Percentiles rank a stretch among this genome's conserved stretches.
Evolutionary conservation across 371 early-diverging fungal genomes (phyloP).

Genomic region (Capniomyces stellatus): DNA sequence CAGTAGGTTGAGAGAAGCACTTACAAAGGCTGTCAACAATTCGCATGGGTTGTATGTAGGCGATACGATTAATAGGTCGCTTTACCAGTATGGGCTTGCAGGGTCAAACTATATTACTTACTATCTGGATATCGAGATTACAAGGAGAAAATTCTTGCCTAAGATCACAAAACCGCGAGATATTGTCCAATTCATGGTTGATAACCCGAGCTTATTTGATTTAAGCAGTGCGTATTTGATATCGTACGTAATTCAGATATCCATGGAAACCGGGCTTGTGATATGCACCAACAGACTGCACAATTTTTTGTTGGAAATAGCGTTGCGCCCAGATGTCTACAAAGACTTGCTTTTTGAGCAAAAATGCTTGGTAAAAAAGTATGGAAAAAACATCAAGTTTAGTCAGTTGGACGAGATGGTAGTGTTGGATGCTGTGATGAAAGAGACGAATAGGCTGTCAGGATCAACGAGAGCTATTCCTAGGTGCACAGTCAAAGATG

Average conservation of each 20-base stretch:
- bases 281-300: not conserved
- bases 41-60: not conserved
- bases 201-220: not conserved
- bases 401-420: not conserved
- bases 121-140: not conserved
- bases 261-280: not conserved
- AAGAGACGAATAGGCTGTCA: not conserved
- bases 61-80: not conserved
- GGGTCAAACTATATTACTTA: not conserved
- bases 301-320: not conserved
- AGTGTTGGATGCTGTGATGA: not conserved
- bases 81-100: not conserved
- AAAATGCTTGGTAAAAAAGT: not conserved
- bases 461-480: not conserved
- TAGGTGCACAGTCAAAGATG: not conserved
- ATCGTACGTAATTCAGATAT: not conserved
- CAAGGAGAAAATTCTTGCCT: not conserved
- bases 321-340: not conserved
- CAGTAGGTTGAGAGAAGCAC: not conserved
- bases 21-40: not conserved
- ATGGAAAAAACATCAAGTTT: not conserved
- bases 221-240: not conserved
- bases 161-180: not conserved
- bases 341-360: not conserved
- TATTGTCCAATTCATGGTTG: not conserved